phyloP scores from a whole-genome alignment of 768 basidiomycete genomes.

The Fistulinella prunicolor region DNA sequence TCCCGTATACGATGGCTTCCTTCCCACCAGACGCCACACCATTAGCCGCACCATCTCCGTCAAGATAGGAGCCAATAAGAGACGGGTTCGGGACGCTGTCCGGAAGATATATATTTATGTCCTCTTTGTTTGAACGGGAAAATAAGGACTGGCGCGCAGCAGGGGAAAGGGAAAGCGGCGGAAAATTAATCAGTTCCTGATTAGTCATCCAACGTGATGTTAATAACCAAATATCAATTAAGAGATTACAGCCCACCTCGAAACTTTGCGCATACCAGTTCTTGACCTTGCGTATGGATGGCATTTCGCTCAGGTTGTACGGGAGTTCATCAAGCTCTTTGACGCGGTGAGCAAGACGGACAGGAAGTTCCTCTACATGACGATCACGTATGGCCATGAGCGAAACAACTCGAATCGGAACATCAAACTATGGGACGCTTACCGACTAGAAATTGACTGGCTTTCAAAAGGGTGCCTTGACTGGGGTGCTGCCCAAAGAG shows the following conservation, averaged over 20 bases:
- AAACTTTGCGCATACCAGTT: slow-evolving; percentile 99
- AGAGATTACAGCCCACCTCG: too few relatives aligned
- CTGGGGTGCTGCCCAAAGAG: slow-evolving; percentile 94
- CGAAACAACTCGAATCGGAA: too few relatives aligned
- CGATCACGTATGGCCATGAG: neutral
- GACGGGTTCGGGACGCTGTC: slow-evolving; percentile 82
- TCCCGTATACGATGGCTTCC: slow-evolving; percentile 8
- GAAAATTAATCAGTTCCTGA: slow-evolving; percentile 89
- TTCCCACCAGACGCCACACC: slow-evolving; percentile 9
- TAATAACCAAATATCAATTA: slow-evolving; percentile 28
- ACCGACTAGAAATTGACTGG: slow-evolving; percentile 86
- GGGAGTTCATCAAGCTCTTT: slow-evolving; percentile 95
- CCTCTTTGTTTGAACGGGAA: slow-evolving; percentile 37
- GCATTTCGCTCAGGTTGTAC: slow-evolving; percentile 87
- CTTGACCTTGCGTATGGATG: slow-evolving; percentile 90
- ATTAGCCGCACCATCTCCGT: slow-evolving; percentile 30
- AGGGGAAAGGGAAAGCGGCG: slow-evolving; percentile 63
- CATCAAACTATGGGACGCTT: slow-evolving; percentile 4
- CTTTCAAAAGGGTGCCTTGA: slow-evolving; percentile 89
- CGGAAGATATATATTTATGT: slow-evolving; percentile 48
- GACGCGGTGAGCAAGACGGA: slow-evolving; percentile 94
- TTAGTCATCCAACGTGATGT: neutral
- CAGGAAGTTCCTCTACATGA: slow-evolving; percentile 80
- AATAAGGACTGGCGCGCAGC: slow-evolving; percentile 67
- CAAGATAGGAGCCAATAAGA: slow-evolving; percentile 35